Percentiles rank a stretch among this genome's conserved stretches.
Evolutionary conservation across 768 basidiomycete genomes (phyloP).

Genomic region (Exidia glandulosa): DNA sequence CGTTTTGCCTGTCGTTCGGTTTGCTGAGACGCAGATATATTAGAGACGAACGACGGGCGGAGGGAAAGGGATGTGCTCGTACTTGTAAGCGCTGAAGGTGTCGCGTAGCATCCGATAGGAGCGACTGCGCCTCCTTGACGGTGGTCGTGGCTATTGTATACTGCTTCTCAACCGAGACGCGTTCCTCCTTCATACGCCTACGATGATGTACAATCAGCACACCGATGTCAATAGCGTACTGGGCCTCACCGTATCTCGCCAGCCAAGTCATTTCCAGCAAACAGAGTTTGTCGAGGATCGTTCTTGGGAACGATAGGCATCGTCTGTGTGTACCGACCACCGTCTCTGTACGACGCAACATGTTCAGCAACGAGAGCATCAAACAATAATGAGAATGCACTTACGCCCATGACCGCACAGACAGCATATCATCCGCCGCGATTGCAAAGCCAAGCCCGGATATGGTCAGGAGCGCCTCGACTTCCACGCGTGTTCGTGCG

Average conservation of each 20-base stretch:
- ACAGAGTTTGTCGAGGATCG: conserved; percentile 17
- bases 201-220: neutral
- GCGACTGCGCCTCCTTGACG: neutral
- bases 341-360: conserved; percentile 35
- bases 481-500: conserved; percentile 50
- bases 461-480: conserved; percentile 36
- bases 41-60: neutral
- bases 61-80: neutral
- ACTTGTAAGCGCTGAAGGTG: neutral
- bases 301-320: conserved; percentile 17
- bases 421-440: conserved; percentile 43
- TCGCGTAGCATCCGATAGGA: neutral
- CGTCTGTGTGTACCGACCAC: conserved; percentile 47
- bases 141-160: neutral
- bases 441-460: neutral
- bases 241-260: neutral
- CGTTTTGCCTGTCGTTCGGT: neutral
- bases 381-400: neutral
- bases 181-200: neutral
- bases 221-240: neutral
- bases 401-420: conserved; percentile 32
- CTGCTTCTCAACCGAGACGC: neutral
- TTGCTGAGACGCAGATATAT: neutral
- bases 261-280: neutral
- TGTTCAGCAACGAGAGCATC: neutral